These are phyloP conservation scores for Malus sylvestris DNA, from an alignment of 306 rosid species.

Conservation along the genomic window DNA sequence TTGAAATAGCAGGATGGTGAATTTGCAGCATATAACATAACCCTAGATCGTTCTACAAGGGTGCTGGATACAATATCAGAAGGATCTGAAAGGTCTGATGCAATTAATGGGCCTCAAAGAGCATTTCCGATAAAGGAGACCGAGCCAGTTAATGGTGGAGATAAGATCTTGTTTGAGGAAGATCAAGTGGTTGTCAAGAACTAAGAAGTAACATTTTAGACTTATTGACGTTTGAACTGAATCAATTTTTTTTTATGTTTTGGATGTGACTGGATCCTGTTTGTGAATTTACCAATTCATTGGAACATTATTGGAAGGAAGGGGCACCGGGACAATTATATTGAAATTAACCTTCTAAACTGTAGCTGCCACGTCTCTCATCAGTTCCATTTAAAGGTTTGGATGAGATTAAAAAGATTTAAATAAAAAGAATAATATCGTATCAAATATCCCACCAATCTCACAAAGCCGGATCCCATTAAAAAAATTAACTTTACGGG, in stretches of 20 bases:
- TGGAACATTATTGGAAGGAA: neutral
- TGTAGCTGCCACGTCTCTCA: neutral
- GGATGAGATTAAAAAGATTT: too few species aligned
- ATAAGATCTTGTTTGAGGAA: neutral
- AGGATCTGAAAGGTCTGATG: neutral
- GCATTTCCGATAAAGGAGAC: neutral
- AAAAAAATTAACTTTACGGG: neutral
- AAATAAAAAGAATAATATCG: too few species aligned
- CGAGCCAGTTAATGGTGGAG: neutral
- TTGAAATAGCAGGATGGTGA: neutral
- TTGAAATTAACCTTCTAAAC: neutral
- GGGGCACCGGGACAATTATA: neutral
- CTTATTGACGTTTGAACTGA: neutral
- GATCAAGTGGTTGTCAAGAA: neutral
- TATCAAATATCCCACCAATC: too few species aligned
- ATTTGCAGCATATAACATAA: neutral
- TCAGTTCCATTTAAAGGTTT: neutral
- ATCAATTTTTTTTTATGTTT: neutral
- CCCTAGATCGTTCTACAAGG: neutral
- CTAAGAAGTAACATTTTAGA: neutral
- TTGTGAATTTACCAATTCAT: neutral
- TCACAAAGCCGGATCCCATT: too few species aligned
- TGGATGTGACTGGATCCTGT: too few species aligned
- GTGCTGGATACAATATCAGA: neutral
- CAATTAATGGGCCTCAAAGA: neutral